A percentile compares a stretch with the other conserved stretches of the same genome.
These are phyloP conservation scores for Deinandra increscens DNA, from an alignment of 129 eudicot species.

Conservation along the genomic window DNA sequence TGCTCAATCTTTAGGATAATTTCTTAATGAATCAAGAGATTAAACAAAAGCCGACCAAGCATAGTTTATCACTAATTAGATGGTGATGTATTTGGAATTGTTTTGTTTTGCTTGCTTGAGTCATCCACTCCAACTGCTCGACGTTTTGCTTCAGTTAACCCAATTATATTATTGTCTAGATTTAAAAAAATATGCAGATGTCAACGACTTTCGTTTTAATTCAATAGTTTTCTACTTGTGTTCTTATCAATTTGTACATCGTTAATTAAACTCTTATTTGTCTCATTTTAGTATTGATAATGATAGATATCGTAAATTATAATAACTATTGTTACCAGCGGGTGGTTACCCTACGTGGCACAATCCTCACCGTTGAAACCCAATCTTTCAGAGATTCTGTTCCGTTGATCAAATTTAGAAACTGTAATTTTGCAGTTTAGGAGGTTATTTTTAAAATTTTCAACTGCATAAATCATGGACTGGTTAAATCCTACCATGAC, in stretches of 20 bases:
- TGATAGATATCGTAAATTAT: too few species aligned
- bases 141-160: conserved; percentile 25
- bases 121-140: conserved; percentile 25
- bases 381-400: too few species aligned
- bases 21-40: not conserved
- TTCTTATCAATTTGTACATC: not conserved
- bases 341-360: too few species aligned
- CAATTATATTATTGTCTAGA: not conserved
- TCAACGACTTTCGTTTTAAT: conserved; percentile 22
- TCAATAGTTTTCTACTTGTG: not conserved
- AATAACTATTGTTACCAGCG: too few species aligned
- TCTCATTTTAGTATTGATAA: too few species aligned
- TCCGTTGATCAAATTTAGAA: too few species aligned
- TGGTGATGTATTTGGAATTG: conserved; percentile 27
- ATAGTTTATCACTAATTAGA: conserved; percentile 12
- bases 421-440: too few species aligned
- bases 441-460: too few species aligned
- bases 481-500: too few species aligned
- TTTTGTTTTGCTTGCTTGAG: conserved; percentile 22
- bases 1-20: not conserved
- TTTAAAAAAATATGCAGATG: conserved; percentile 1
- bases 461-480: too few species aligned
- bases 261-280: too few species aligned
- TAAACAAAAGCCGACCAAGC: conserved; percentile 33
- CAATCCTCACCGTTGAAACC: too few species aligned